Conservation (phyloP, 2,329 filamentous ascomycete species). For the Didymella pomorum region DNA sequence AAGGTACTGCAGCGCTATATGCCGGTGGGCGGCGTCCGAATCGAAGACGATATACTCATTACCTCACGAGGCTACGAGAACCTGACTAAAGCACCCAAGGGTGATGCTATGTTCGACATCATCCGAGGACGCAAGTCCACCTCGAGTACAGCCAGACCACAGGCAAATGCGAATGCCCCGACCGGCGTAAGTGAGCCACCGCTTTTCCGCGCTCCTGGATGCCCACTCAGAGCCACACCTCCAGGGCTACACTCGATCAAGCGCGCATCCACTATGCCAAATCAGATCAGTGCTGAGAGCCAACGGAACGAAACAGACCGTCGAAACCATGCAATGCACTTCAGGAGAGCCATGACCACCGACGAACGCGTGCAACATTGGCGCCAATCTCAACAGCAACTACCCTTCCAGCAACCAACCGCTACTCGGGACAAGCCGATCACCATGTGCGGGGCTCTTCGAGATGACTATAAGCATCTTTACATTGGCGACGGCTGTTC, state of each 20-base stretch:
- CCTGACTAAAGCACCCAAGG: constrained; percentile 75
- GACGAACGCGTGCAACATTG: constrained; percentile 34
- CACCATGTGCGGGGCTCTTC: constrained; percentile 32
- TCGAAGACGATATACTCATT: constrained; percentile 77
- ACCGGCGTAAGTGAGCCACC: constrained; percentile 12
- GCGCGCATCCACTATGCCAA: constrained; percentile 38
- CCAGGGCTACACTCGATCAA: constrained; percentile 25
- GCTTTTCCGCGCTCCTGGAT: constrained; percentile 40
- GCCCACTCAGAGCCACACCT: constrained; percentile 25
- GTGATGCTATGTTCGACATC: constrained; percentile 68
- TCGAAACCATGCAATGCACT: constrained; percentile 31
- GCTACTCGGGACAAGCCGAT: background rate
- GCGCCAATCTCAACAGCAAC: constrained; percentile 17
- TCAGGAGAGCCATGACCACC: constrained; percentile 37
- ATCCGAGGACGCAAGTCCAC: constrained; percentile 45
- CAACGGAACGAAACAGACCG: constrained; percentile 11
- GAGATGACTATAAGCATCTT: constrained; percentile 23
- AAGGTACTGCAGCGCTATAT: constrained; percentile 80
- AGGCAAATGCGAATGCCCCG: background rate
- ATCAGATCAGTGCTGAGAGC: constrained; percentile 9
- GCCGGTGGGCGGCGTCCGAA: constrained; percentile 78
- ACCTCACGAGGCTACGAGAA: constrained; percentile 75
- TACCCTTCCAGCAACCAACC: background rate
- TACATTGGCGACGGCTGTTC: constrained; percentile 23
- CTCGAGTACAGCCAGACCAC: background rate